Percentiles rank a stretch among this genome's conserved stretches.
Evolutionary conservation across 179 eudicot species (phyloP).

Genomic region (Vitellaria paradoxa): DNA sequence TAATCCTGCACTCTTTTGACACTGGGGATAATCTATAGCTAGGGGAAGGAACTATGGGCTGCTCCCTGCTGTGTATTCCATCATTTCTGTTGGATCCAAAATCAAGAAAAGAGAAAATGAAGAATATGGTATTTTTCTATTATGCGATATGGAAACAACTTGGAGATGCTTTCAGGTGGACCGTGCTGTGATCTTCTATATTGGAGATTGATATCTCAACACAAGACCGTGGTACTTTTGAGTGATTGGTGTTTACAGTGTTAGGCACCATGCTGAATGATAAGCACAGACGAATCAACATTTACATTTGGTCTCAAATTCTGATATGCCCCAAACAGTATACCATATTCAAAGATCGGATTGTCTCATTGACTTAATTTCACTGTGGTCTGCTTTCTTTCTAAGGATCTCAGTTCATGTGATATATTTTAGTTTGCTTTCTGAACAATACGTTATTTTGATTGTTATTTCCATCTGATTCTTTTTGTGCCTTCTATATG

Average conservation of each 20-base stretch:
- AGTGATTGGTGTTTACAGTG: not conserved
- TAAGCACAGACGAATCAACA: not conserved
- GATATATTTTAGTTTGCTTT: constrained; percentile 13
- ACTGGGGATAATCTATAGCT: not conserved
- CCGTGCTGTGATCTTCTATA: not conserved
- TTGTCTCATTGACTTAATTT: not conserved
- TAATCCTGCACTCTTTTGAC: not conserved
- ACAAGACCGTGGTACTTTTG: not conserved
- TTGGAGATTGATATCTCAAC: not conserved
- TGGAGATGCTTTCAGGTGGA: not conserved
- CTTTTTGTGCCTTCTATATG: not conserved
- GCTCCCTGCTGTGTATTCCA: not conserved
- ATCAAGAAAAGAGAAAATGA: not conserved
- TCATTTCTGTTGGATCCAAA: not conserved
- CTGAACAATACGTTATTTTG: not conserved
- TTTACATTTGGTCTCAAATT: not conserved
- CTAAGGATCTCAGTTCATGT: not conserved
- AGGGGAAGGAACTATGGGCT: not conserved
- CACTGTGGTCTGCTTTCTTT: not conserved
- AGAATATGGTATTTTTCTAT: not conserved
- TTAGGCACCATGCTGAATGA: not conserved
- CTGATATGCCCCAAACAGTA: not conserved
- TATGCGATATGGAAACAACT: not conserved
- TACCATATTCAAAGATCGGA: not conserved
- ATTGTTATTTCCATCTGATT: not conserved